Percentiles rank a stretch among this genome's conserved stretches.
phyloP scores from a whole-genome alignment of 73 alveolate genomes.

The Symbiodinium natans region DNA sequence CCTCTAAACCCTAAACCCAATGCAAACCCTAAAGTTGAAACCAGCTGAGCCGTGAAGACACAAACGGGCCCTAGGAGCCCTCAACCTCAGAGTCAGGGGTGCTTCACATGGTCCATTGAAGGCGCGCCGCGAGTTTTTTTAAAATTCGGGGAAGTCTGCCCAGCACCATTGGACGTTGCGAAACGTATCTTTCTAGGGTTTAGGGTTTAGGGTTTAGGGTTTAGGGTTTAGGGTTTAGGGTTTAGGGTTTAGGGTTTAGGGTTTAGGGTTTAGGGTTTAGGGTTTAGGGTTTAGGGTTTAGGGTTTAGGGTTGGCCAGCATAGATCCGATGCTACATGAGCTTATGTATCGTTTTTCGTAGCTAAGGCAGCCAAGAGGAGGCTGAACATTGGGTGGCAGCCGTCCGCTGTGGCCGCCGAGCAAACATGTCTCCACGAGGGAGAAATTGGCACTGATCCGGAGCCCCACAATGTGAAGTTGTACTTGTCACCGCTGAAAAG shows the following conservation, averaged over 20 bases:
- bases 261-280: too few species aligned
- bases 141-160: not conserved
- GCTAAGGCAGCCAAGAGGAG: too few species aligned
- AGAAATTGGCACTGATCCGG: not conserved
- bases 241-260: too few species aligned
- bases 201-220: too few species aligned
- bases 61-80: not conserved
- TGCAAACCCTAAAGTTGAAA: too few species aligned
- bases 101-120: not conserved
- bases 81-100: not conserved
- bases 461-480: not conserved
- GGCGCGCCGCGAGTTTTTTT: not conserved
- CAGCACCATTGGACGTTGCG: not conserved
- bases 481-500: too few species aligned
- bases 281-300: too few species aligned
- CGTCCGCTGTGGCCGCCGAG: not conserved
- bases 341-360: too few species aligned
- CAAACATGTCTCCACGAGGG: not conserved
- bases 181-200: too few species aligned
- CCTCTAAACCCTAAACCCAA: too few species aligned
- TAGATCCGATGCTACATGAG: too few species aligned
- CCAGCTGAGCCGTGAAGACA: not conserved
- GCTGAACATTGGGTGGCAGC: not conserved
- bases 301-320: not conserved
- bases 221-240: too few species aligned